Evolutionary conservation across 805 yeast species (phyloP).

Genomic region (Cyberlindnera xylosilytica): DNA sequence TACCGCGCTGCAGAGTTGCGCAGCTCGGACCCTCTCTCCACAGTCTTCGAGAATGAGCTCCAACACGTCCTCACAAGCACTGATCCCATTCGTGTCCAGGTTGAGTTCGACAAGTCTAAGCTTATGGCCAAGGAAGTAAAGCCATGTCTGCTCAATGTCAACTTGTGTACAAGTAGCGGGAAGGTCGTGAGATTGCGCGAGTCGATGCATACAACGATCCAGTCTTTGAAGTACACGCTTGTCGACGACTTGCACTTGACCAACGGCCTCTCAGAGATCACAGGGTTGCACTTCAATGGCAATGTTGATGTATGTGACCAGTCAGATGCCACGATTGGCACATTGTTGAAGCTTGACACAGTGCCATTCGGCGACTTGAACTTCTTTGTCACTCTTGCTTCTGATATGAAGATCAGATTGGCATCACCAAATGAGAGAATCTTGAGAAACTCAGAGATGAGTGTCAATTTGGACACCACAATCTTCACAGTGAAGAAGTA

Average conservation of each 20-base stretch:
- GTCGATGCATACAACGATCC: slow-evolving; percentile 12
- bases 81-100: slow-evolving; percentile 16
- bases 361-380: slow-evolving; percentile 30
- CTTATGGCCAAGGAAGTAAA: slow-evolving; percentile 6
- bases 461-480: slow-evolving; percentile 20
- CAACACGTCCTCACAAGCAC: slow-evolving; percentile 1
- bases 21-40: slow-evolving; percentile 15
- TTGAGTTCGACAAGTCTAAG: slow-evolving; percentile 21
- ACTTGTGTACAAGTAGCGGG: slow-evolving; percentile 21
- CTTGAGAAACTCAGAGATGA: slow-evolving; percentile 13
- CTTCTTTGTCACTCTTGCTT: slow-evolving; percentile 24
- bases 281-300: slow-evolving; percentile 19
- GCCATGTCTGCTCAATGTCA: slow-evolving; percentile 19
- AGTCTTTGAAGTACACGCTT: slow-evolving; percentile 15
- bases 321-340: slow-evolving; percentile 23
- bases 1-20: slow-evolving; percentile 15
- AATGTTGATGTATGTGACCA: slow-evolving; percentile 16
- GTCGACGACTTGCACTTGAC: slow-evolving; percentile 17
- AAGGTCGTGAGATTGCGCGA: slow-evolving; percentile 14
- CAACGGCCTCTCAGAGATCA: slow-evolving; percentile 15
- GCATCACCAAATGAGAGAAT: slow-evolving; percentile 20
- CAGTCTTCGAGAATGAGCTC: slow-evolving; percentile 13
- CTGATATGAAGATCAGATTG: slow-evolving; percentile 28
- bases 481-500: slow-evolving; percentile 23
- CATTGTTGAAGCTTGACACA: slow-evolving; percentile 33